These are phyloP conservation scores for Blastomyces gilchristii DNA, from an alignment of 2,329 filamentous ascomycete genomes.

Conservation along the genomic window DNA sequence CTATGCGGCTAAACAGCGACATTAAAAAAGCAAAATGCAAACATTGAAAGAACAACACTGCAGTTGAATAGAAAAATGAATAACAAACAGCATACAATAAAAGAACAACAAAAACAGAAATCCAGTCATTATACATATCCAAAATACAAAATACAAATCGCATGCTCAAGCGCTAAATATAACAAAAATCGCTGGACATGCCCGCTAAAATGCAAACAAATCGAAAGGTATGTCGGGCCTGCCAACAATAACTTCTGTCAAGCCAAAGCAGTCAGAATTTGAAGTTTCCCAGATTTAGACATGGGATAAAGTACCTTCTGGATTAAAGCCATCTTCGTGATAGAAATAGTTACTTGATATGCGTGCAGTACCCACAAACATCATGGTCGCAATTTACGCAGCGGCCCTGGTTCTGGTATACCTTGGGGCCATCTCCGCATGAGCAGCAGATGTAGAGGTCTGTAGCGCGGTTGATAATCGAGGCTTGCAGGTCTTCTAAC, in stretches of 20 bases:
- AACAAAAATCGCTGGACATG: conserved; percentile 1
- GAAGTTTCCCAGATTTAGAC: not conserved
- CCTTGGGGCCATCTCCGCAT: conserved; percentile 32
- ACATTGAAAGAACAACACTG: not conserved
- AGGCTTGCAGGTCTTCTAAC: not conserved
- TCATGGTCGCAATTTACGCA: conserved; percentile 28
- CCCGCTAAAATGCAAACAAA: not conserved
- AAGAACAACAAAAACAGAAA: not conserved
- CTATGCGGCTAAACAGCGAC: not conserved
- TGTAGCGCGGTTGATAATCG: conserved; percentile 13
- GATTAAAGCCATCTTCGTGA: not conserved
- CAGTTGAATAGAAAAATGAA: not conserved
- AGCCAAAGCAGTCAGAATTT: conserved; percentile 2
- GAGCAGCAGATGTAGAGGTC: conserved; percentile 31
- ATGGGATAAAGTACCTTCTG: not conserved
- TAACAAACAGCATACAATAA: not conserved
- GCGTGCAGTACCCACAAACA: conserved; percentile 23
- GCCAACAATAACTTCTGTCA: not conserved
- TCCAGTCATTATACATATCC: not conserved
- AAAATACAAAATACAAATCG: conserved; percentile 1
- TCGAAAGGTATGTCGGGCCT: not conserved
- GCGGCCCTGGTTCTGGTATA: conserved; percentile 25
- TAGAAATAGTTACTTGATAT: conserved; percentile 20
- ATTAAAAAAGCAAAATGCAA: not conserved
- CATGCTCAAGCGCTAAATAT: conserved; percentile 1